A percentile compares a stretch with the other conserved stretches of the same genome.
Conservation (phyloP, 306 rosid genomes). For the Hippophae rhamnoides region DNA sequence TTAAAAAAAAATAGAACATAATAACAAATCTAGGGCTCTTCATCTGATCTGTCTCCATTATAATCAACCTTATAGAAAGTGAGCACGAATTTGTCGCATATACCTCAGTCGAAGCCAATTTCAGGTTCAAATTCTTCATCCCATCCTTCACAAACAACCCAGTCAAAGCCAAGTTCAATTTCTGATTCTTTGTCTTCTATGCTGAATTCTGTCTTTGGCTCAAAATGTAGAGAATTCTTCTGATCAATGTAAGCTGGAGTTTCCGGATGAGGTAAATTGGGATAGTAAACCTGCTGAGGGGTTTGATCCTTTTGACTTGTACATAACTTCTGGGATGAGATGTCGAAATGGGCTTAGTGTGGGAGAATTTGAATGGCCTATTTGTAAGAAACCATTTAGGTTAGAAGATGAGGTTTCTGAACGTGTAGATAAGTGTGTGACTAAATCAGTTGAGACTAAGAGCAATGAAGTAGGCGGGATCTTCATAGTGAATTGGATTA, state of each 20-base stretch:
- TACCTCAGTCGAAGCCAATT: constrained; percentile 27
- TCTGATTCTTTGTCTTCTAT: constrained; percentile 14
- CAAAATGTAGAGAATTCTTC: constrained; percentile 13
- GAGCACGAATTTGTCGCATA: constrained; percentile 6
- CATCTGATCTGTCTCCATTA: too few relatives aligned
- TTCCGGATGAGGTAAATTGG: constrained; percentile 11
- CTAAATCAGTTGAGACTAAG: constrained; percentile 13
- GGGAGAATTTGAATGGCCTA: constrained; percentile 61
- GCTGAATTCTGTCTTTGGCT: constrained; percentile 23
- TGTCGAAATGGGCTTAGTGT: constrained; percentile 55
- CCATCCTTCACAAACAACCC: constrained; percentile 17
- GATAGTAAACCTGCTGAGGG: constrained; percentile 33
- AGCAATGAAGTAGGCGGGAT: constrained; percentile 13
- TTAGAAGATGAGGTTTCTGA: constrained; percentile 72
- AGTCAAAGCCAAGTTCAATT: constrained; percentile 26
- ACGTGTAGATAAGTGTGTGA: constrained; percentile 62
- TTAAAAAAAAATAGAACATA: too few relatives aligned
- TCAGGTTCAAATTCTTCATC: constrained; percentile 13
- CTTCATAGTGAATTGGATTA: constrained; percentile 41
- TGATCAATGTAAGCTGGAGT: constrained; percentile 13
- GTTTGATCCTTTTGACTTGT: constrained; percentile 77
- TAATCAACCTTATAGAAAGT: too few relatives aligned
- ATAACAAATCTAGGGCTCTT: too few relatives aligned
- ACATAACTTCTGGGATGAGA: constrained; percentile 65
- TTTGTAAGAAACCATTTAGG: constrained; percentile 51